Conservation (phyloP, 1,284 basidiomycete species). For the Apiotrichum veenhuisii region DNA sequence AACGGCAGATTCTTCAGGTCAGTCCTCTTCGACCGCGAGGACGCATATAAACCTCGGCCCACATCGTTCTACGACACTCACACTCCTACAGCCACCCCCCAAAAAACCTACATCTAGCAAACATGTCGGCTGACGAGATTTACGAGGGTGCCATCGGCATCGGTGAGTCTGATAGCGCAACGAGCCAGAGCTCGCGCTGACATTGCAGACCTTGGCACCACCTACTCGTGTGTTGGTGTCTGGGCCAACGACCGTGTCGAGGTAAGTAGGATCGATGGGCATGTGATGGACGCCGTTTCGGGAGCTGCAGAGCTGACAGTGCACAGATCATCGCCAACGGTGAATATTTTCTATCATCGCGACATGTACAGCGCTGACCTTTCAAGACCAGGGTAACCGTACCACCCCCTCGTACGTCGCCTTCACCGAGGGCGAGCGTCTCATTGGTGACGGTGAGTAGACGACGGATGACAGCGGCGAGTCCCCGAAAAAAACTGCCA, state of each 20-base stretch:
- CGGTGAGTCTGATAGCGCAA: constrained; percentile 50
- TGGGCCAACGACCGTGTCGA: constrained; percentile 97
- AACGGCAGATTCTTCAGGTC: constrained; percentile 22
- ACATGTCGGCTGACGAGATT: constrained; percentile 83
- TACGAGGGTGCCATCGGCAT: constrained; percentile 97
- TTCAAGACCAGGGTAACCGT: constrained; percentile 87
- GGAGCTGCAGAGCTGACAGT: constrained; percentile 15
- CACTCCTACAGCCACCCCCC: constrained; percentile 10
- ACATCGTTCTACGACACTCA: background rate
- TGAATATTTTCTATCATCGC: constrained; percentile 19
- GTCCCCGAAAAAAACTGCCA: background rate
- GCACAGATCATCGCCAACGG: constrained; percentile 87
- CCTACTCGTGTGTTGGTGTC: constrained; percentile 74
- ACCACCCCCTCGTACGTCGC: constrained; percentile 99
- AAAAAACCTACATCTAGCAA: constrained; percentile 29
- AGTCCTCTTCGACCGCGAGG: background rate
- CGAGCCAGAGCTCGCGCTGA: constrained; percentile 1
- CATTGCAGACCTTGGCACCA: constrained; percentile 50
- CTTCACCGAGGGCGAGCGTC: constrained; percentile 94
- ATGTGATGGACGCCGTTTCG: background rate
- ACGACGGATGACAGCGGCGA: background rate
- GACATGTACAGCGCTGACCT: constrained; percentile 1
- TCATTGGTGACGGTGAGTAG: constrained; percentile 77
- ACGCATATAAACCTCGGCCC: background rate
- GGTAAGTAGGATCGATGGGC: constrained; percentile 16